Evolutionary conservation across 2,329 filamentous ascomycete genomes (phyloP).

Genomic region (Paraconiothyrium sp.): DNA sequence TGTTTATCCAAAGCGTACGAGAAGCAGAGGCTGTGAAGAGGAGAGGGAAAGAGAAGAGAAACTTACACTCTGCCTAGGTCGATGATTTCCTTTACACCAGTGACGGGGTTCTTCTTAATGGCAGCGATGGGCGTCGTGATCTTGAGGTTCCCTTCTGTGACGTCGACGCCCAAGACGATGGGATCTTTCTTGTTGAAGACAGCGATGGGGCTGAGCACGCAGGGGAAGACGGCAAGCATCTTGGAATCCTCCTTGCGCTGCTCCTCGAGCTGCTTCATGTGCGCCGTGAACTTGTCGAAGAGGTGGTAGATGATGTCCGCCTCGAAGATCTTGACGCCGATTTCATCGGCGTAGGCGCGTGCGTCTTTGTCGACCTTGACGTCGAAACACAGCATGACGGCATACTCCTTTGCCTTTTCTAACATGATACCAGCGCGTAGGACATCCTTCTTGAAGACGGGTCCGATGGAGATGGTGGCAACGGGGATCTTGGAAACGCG

Average conservation of each 20-base stretch:
- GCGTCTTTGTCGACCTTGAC: slow-evolving; percentile 99
- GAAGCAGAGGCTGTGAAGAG: not conserved
- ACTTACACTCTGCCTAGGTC: slow-evolving; percentile 91
- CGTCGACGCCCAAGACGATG: slow-evolving; percentile 95
- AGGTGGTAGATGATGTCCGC: slow-evolving; percentile 99
- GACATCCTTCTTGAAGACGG: slow-evolving; percentile 97
- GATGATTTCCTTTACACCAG: slow-evolving; percentile 84
- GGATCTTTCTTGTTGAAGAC: slow-evolving; percentile 99
- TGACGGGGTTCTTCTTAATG: slow-evolving; percentile 81
- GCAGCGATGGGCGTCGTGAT: slow-evolving; percentile 90
- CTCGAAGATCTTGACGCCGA: slow-evolving; percentile 97
- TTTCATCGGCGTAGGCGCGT: slow-evolving; percentile 86
- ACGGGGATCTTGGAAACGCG: slow-evolving; percentile 97
- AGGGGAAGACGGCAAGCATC: slow-evolving; percentile 95
- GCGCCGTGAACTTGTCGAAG: slow-evolving; percentile 94
- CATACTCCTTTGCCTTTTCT: slow-evolving; percentile 92
- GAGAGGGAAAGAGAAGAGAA: slow-evolving; percentile 6
- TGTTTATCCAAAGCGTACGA: not conserved
- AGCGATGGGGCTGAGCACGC: slow-evolving; percentile 85
- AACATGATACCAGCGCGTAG: slow-evolving; percentile 95
- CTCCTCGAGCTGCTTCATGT: slow-evolving; percentile 87
- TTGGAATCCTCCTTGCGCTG: slow-evolving; percentile 97
- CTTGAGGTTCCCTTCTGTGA: slow-evolving; percentile 86
- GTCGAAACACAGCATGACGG: slow-evolving; percentile 99
- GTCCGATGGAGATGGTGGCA: slow-evolving; percentile 95